These are phyloP conservation scores for Macadamia integrifolia DNA, from an alignment of 164 flowering plant genomes.

Conservation along the genomic window DNA sequence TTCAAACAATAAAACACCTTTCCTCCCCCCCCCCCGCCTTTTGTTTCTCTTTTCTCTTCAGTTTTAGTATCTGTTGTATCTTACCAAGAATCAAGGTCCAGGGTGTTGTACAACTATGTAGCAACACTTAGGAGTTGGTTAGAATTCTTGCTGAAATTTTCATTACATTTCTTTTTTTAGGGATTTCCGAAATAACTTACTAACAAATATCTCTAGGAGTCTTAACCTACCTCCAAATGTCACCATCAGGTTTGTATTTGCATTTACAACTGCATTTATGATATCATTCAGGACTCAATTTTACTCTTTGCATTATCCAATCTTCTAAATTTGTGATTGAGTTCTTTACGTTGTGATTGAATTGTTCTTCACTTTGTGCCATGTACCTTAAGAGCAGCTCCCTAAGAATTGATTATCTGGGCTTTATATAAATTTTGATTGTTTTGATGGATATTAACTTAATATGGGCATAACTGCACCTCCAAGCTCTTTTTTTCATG, in stretches of 20 bases:
- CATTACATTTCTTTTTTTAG: slow-evolving; percentile 31
- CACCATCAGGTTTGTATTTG: slow-evolving; percentile 43
- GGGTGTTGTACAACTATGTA: not conserved
- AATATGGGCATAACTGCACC: too few relatives aligned
- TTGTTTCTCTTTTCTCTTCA: not conserved
- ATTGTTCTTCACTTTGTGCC: not conserved
- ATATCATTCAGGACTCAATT: not conserved
- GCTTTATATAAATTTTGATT: too few relatives aligned
- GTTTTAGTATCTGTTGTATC: not conserved
- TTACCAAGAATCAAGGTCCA: not conserved
- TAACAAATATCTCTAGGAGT: slow-evolving; percentile 43
- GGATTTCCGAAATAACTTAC: slow-evolving; percentile 59
- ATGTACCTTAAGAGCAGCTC: too few relatives aligned
- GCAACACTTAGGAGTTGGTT: not conserved
- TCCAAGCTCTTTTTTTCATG: too few relatives aligned
- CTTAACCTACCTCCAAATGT: slow-evolving; percentile 62
- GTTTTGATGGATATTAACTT: too few relatives aligned
- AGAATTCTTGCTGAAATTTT: not conserved
- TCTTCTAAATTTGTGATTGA: too few relatives aligned
- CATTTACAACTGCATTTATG: not conserved
- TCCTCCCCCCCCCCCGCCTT: not conserved
- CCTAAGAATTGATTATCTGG: too few relatives aligned
- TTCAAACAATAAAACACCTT: not conserved
- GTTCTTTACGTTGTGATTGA: not conserved
- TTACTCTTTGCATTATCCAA: not conserved